Conservation (phyloP, 2,329 filamentous ascomycete genomes). For the Penicillium thymicola region DNA sequence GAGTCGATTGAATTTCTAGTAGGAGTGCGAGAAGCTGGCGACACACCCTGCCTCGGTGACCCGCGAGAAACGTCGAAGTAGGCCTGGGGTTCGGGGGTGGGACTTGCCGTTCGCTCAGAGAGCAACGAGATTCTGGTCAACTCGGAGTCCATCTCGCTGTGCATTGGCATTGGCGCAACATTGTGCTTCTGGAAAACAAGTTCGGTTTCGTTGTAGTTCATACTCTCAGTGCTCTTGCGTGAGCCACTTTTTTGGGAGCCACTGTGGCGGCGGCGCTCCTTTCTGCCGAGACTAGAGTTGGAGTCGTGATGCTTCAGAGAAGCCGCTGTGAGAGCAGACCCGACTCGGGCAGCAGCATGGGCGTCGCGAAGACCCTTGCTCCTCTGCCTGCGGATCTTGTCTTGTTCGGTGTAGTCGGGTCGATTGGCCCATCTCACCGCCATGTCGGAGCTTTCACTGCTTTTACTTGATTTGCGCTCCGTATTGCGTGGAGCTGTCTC, state of each 20-base stretch:
- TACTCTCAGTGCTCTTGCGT: constrained; percentile 40
- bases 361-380: constrained; percentile 56
- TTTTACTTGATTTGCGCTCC: constrained; percentile 53
- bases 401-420: constrained; percentile 50
- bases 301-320: constrained; percentile 64
- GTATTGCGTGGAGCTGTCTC: constrained; percentile 50
- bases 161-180: constrained; percentile 80
- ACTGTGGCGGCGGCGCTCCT: constrained; percentile 30
- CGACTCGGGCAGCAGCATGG: constrained; percentile 54
- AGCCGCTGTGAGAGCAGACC: constrained; percentile 59
- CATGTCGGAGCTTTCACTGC: constrained; percentile 47
- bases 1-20: constrained; percentile 48
- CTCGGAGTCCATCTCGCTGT: constrained; percentile 83
- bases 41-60: constrained; percentile 51
- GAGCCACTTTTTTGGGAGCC: constrained; percentile 37
- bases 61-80: constrained; percentile 64
- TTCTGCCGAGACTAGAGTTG: constrained; percentile 53
- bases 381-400: constrained; percentile 51
- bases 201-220: constrained; percentile 51
- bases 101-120: constrained; percentile 73
- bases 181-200: constrained; percentile 53
- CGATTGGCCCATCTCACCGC: constrained; percentile 46
- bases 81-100: constrained; percentile 64
- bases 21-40: constrained; percentile 61
- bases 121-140: constrained; percentile 83